Conservation (phyloP, 129 eudicot species). For the Mikania micrantha region DNA sequence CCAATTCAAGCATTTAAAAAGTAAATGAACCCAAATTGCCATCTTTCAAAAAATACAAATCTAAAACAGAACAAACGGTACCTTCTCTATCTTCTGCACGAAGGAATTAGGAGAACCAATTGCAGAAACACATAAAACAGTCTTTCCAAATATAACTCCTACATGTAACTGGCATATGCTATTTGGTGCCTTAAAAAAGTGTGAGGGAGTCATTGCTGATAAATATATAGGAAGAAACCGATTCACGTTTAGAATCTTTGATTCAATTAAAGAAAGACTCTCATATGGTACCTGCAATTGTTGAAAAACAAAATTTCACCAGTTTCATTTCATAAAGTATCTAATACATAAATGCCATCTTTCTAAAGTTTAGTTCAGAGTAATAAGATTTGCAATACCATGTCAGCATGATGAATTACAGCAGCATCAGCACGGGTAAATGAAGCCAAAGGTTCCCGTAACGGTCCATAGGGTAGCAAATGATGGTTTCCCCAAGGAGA, state of each 20-base stretch:
- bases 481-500: conserved; percentile 73
- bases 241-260: conserved; percentile 40
- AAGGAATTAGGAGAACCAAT: conserved; percentile 79
- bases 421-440: conserved; percentile 60
- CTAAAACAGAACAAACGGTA: conserved; percentile 4
- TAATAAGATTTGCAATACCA: conserved; percentile 44
- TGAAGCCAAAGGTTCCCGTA: conserved; percentile 80
- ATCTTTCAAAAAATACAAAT: neutral
- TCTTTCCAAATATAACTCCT: conserved; percentile 20
- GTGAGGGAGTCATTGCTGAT: conserved; percentile 55
- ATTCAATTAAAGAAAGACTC: conserved; percentile 30
- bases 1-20: neutral
- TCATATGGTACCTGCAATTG: conserved; percentile 47
- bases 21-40: neutral
- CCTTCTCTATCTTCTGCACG: conserved; percentile 60
- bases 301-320: neutral
- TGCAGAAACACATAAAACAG: conserved; percentile 72
- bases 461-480: conserved; percentile 81
- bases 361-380: neutral
- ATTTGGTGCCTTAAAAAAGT: conserved; percentile 43
- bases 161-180: conserved; percentile 34
- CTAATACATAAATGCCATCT: neutral
- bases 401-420: conserved; percentile 85
- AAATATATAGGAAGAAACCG: conserved; percentile 43
- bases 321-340: neutral